Base-by-base conservation (phyloP, 2,329 filamentous ascomycete species). In the Grosmannia serpens region DNA sequence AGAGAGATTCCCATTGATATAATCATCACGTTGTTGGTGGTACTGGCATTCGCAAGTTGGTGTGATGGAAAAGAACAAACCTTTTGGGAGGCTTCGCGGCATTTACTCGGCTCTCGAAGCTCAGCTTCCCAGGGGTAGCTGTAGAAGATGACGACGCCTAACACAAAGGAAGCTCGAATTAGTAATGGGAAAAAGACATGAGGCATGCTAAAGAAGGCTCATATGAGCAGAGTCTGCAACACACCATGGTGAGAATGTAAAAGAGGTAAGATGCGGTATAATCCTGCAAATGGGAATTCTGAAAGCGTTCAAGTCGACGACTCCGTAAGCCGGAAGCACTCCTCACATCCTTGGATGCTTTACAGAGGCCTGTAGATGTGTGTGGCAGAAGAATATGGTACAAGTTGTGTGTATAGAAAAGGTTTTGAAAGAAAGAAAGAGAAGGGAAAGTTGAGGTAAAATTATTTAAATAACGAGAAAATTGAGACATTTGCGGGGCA, bases 1-100 rank as follows among this genome's bases (percentile, higher is more conserved):
- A 88, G 94, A 99, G 95, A 99, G 94, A 99, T 99, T 99, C 94
- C 94, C 94, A 99, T 96, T n/a, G 95, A 89, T 86, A 85, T 80
- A 76, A 89, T 95, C 91, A 95, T 95, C 79, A 84, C 77, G 67
- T 76, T 68, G 67, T 68, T 71, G 65, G 68, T 52, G 47, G 33
- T 20, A 26, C 27, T 46, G 26, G 58, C 54, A 27, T 11, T 27
- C 29, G 53, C 24, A 20, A 17, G 10, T 6, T 27, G 4, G 22
- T 8, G 9, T 44, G 33, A 55, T 56, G 56, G 31, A 60, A 54
- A 26, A 58, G 26, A 38, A 59, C 54, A 59, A 81, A 96, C 94
- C 85, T 89, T 75, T 97, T 99, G 38, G 88, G 88, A 54, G 89
- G 84, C 69, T 90, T 92, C 66, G 91, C 84, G 65, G 91, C 87